Percentiles rank a stretch among this genome's conserved stretches.
phyloP scores from a whole-genome alignment of 768 basidiomycete species.

The Leccinum variicolor region DNA sequence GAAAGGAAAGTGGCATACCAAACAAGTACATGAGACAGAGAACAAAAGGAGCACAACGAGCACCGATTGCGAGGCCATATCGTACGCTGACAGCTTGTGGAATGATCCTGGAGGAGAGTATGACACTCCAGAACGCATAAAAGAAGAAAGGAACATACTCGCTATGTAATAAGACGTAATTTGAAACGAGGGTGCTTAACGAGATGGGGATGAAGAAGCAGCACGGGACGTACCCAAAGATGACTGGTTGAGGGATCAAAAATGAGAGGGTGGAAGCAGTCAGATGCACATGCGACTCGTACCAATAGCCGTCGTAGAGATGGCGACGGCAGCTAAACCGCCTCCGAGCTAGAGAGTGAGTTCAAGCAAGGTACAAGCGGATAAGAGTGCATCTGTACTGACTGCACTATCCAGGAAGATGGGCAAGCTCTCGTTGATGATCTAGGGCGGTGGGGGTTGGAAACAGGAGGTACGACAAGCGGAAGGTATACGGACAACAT shows the following conservation, averaged over 20 bases:
- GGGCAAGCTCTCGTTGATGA: conserved; percentile 80
- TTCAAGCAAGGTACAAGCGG: conserved; percentile 53
- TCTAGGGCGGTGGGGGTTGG: conserved; percentile 37
- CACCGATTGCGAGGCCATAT: conserved; percentile 80
- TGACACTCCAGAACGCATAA: not conserved
- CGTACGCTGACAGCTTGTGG: conserved; percentile 73
- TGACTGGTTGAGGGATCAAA: conserved; percentile 42
- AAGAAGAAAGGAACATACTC: conserved; percentile 27
- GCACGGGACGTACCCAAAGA: conserved; percentile 64
- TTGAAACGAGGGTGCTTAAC: not conserved
- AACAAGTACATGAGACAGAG: conserved; percentile 67
- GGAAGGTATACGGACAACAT: conserved; percentile 58
- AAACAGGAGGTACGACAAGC: not conserved
- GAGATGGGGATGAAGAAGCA: not conserved
- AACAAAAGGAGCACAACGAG: conserved; percentile 73
- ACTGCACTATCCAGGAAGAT: conserved; percentile 78
- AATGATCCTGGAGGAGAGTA: conserved; percentile 45
- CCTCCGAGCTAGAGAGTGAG: conserved; percentile 48
- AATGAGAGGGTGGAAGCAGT: not conserved
- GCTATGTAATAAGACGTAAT: conserved; percentile 25
- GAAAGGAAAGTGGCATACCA: conserved; percentile 21
- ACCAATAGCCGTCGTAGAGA: conserved; percentile 65
- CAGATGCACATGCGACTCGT: conserved; percentile 18
- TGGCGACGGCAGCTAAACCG: conserved; percentile 69
- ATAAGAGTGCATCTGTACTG: conserved; percentile 37